Evolutionary conservation across 1,284 basidiomycete genomes (phyloP).

Genomic region (Exsudoporus floridanus): DNA sequence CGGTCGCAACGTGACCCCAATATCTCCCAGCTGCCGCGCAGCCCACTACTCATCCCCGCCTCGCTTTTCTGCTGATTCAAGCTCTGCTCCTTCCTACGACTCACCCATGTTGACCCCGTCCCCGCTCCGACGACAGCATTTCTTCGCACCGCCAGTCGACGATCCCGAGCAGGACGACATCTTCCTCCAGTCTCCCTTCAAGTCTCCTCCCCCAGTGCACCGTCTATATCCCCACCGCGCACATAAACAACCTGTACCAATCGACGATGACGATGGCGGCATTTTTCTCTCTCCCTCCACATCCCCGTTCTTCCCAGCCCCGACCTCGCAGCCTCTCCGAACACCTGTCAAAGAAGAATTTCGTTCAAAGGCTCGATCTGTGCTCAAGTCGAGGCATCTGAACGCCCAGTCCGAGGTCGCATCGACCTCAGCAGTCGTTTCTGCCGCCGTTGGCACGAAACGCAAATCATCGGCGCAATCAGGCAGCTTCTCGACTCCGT

Average conservation of each 20-base stretch:
- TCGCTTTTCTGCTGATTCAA: conserved; percentile 26
- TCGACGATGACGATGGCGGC: conserved; percentile 55
- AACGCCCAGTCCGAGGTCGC: conserved; percentile 27
- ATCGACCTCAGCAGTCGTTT: conserved; percentile 21
- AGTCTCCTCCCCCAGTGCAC: conserved; percentile 44
- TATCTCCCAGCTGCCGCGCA: conserved; percentile 48
- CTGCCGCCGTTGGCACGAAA: conserved; percentile 53
- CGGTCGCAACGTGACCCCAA: conserved; percentile 45
- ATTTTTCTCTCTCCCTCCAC: conserved; percentile 52
- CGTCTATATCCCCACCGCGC: conserved; percentile 34
- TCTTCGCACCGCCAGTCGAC: conserved; percentile 38
- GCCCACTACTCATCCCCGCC: conserved; percentile 41
- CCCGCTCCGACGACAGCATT: conserved; percentile 48
- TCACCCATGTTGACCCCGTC: conserved; percentile 64
- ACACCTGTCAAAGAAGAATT: conserved; percentile 55
- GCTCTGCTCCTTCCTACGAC: conserved; percentile 40
- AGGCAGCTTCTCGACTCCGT: conserved; percentile 42
- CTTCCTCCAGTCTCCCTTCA: conserved; percentile 56
- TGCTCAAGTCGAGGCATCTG: conserved; percentile 35
- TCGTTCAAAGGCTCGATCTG: conserved; percentile 31
- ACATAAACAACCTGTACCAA: conserved; percentile 45
- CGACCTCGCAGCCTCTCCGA: conserved; percentile 46
- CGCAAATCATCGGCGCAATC: conserved; percentile 51
- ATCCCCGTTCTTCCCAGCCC: conserved; percentile 42
- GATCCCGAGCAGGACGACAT: conserved; percentile 46